A percentile compares a stretch with the other conserved stretches of the same genome.
Evolutionary conservation across 345 rosid species (phyloP).

Genomic region (Hirschfeldia incana): DNA sequence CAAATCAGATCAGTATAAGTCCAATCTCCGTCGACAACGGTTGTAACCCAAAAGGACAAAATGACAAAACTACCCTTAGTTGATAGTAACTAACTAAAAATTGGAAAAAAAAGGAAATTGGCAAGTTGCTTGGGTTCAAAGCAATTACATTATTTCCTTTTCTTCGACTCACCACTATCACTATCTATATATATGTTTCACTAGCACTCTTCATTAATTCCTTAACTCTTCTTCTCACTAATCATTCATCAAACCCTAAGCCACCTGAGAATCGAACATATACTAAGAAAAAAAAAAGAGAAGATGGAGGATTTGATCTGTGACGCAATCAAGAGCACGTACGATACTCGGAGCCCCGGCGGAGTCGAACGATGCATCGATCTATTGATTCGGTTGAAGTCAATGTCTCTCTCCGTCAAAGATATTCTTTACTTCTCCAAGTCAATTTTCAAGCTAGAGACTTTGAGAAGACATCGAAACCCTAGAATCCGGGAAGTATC

Average conservation of each 20-base stretch:
- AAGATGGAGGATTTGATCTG: neutral
- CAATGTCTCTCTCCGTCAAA: neutral
- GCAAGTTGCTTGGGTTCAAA: neutral
- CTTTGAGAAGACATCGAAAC: slow-evolving; percentile 19
- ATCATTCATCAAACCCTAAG: neutral
- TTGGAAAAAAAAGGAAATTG: neutral
- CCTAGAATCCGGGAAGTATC: slow-evolving; percentile 20
- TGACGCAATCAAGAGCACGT: neutral
- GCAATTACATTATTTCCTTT: neutral
- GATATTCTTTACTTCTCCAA: neutral
- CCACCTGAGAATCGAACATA: neutral
- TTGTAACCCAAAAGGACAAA: neutral
- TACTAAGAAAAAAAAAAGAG: neutral
- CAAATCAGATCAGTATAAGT: neutral
- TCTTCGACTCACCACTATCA: neutral
- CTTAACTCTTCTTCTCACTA: neutral
- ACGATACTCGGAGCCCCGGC: neutral
- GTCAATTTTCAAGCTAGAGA: neutral
- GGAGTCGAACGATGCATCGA: slow-evolving; percentile 22
- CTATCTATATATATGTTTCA: neutral
- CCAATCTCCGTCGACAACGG: neutral
- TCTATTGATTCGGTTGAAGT: neutral
- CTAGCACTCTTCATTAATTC: neutral
- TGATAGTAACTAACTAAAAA: neutral
- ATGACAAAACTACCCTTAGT: neutral